Base-by-base conservation (phyloP, 805 yeast species). In the Wickerhamomyces bisporus region DNA sequence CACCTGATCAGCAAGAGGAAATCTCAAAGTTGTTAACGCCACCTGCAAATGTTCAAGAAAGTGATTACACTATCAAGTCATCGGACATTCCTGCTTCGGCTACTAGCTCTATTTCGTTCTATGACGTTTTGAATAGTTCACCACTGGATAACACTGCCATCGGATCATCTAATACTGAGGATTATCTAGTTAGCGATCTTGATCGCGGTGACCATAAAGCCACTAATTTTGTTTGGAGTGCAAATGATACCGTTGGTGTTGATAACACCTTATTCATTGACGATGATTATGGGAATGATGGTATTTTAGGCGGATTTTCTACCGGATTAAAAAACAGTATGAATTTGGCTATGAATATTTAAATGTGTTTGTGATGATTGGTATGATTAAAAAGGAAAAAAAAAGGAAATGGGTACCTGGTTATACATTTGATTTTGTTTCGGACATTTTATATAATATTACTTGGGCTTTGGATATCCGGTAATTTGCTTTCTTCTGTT, bases 31-130 rank as follows among this genome's bases (percentile, higher is more conserved):
- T 50, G 21, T 26, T 45, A 32, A 50, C 53, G 5, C 53, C 56
- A 5, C 53, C 56, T 29, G 42, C 53, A 3, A 44, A 48, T 16
- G 45, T 41, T 12, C 34, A 49, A 3, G 54, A 46, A 6, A 15
- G 26, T n/a, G 50, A 40, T 8, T 19, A 28, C 13, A 18, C 12
- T 3, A 16, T 19, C 5, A 19, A 12, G 3, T 20, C 32, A 30
- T 4, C 18, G 7, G 19, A 30, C 10, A 5, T 10, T 14, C 7
- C 19, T 14, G 23, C 23, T 16, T 9, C 19, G 8, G 29, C 11
- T 11, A 14, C 3, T 13, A 11, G 9, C 23, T 27, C 26, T 11
- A 31, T 31, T 16, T 19, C 34, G 7, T 43, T 48, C 23, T 45
- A 41, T 24, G 47, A 43, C 19, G 46, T 34, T 3, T 25, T 42